Base-by-base conservation (phyloP, 352 stramenopile genomes). In the Phytophthora parvispora region DNA sequence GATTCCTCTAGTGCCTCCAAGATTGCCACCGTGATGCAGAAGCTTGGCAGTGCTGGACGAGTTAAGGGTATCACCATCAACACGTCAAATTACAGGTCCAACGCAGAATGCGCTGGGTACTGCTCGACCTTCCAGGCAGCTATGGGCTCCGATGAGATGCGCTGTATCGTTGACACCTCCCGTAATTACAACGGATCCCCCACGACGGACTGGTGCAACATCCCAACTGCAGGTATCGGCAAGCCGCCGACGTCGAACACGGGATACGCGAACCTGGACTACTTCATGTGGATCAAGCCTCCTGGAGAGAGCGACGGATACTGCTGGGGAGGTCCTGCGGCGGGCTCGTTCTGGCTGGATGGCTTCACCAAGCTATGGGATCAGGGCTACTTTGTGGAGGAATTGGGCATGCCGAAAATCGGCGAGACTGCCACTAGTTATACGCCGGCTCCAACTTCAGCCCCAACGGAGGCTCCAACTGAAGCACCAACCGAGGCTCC, bases 41-140 rank as follows among this genome's bases (percentile, higher is more conserved):
- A 84, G 27, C 56, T 93, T 28, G 45, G 54, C 1, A 38, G 32
- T 0, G 72, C 59, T n/a, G 78, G 80, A 2, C 67, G 67, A 36
- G 50, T 93, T 34, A 88, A 89, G 56, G 83, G 86, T 10, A 80
- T 93, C 28, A 78, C 84, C n/a, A 78, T 93, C 55, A 92, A 93
- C 76, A 92, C 86, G 27, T 90, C 82, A 28, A 93, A 93, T 72
- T 93, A 90, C 56, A 81, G 79, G 49, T 81, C 82, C 3, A 91
- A 78, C 42, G 28, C 61, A 40, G 69, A 92, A 45, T 77, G 89
- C 8, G 62, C 75, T 7, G 29, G 52, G n/a, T 69, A 89, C 28
- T 93, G 86, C 52, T 53, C 49, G 15, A 89, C 74, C 54, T 92
- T 92, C 65, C 81, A 92, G 64, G 53, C 32, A 4, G 80, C 80